Evolutionary conservation across 306 rosid species (phyloP), one percentile per base, ranked within the genome.

Genomic region (Begonia fuchsioides): DNA sequence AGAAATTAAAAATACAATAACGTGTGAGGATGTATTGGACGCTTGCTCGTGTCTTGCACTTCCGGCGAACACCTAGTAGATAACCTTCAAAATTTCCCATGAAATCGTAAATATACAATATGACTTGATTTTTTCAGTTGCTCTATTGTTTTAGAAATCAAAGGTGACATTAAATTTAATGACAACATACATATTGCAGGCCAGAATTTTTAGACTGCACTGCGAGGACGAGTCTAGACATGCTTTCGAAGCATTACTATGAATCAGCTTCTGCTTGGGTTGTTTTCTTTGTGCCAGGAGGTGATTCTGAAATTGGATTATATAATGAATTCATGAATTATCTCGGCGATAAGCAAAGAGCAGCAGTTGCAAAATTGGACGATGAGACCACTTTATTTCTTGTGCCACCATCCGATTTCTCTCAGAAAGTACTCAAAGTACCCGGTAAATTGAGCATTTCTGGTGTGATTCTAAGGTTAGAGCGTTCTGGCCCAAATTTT

Each of bases 241-340:
- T 90, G 95, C 98, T 90, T 59, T 71, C 94, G 32, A 79, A 85
- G 83, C 98, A 90, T 77, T 90, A 90, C 64, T 77, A 82, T 61
- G 96, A 90, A 68, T 95, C 96, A 38, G 81, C 83, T 56, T 82
- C 79, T 49, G 93, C 94, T 56, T 90, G 94, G 98, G 98, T 85
- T 71, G 82, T 90, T 59, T 90, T 85, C 71, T 90, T 90, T 68
- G 93, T 82, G 60, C 98, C 98, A 32, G 93, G 77, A 79, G 69
- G 85, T 50, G 98, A 90, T 66, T 69, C 80, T 58, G 96, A 85
- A 66, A 79, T 90, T 47, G 83, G 72, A 59, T 69, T 63, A 73
- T 90, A 90, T 71, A 85, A 85, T 19, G 98, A 85, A 64, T 90
- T 90, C 63, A 81, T 90, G 98, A 74, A 77, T 67, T 85, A 85